Base-by-base conservation (phyloP, 2,329 filamentous ascomycete species). In the Xylariales sp. region DNA sequence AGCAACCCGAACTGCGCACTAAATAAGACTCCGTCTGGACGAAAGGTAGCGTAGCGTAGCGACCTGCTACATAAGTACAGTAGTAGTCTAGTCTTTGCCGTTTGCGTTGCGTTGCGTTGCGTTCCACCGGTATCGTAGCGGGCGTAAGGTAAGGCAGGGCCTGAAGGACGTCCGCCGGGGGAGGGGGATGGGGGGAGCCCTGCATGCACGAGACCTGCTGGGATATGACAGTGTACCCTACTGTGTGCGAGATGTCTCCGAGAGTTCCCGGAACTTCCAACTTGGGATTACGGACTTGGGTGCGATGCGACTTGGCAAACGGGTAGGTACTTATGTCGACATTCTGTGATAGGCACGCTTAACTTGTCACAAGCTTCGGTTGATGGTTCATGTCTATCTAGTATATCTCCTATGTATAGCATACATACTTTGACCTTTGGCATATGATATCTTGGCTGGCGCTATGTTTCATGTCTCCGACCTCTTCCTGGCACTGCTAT, bases 251-350 rank as follows among this genome's bases (percentile, higher is more conserved):
- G 23, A 36, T 53, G 56, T 53, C 52, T 6, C 34, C 12, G 14
- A 23, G 50, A 53, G 67, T 69, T 62, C 23, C 48, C n/a, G 60
- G 60, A 41, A 69, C 66, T 62, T 65, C 23, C 23, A 18, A 62
- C 6, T 52, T 52, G 32, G 39, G 23, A 52, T 10, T 48, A 28
- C n/a, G 16, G 10, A 50, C 45, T 6, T 39, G 12, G 39, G 39
- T 14, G 5, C 14, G 9, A 41, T 14, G 6, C 16, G 39, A 50
- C 46, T 55, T 41, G 16, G 16, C 3, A 39, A 5, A 39, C 9
- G 12, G 5, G 14, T 12, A 32, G 43, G 9, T 23, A 5, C 1
- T 3, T 12, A 18, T 45, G 9, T 23, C n/a, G 34, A 41, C 14
- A n/a, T 18, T 30, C 23, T 41, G 45, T 50, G 45, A 50, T 28